Evolutionary conservation across 2,329 filamentous ascomycete genomes (phyloP).

Genomic region (Cladorrhinum sp.): DNA sequence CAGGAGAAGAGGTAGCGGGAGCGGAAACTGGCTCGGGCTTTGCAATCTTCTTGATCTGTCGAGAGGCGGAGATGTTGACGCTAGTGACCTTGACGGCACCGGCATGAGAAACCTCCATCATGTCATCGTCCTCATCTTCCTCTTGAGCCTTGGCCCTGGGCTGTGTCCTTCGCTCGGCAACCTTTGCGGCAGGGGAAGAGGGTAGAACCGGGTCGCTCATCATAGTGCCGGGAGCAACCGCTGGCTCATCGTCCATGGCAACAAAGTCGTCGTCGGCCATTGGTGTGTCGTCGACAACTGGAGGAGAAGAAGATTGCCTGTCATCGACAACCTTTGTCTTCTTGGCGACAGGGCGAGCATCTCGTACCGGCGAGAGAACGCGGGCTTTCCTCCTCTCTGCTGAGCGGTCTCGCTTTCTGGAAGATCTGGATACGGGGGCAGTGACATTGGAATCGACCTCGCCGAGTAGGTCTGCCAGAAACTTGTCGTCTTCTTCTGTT

Average conservation of each 20-base stretch:
- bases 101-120: conserved; percentile 83
- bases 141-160: conserved; percentile 50
- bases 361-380: conserved; percentile 70
- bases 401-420: conserved; percentile 65
- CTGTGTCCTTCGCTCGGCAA: conserved; percentile 66
- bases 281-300: conserved; percentile 44
- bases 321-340: conserved; percentile 54
- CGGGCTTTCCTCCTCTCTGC: conserved; percentile 75
- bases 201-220: conserved; percentile 77
- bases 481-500: conserved; percentile 84
- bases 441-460: conserved; percentile 79
- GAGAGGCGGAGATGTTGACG: conserved; percentile 80
- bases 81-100: conserved; percentile 65
- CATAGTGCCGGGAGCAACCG: conserved; percentile 48
- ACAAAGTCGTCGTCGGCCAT: conserved; percentile 52
- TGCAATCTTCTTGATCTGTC: conserved; percentile 71
- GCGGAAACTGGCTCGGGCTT: conserved; percentile 64
- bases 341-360: conserved; percentile 52
- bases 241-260: conserved; percentile 58
- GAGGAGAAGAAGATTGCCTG: conserved; percentile 46
- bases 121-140: conserved; percentile 71
- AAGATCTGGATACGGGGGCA: conserved; percentile 51
- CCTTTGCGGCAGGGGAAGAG: conserved; percentile 82
- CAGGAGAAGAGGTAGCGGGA: conserved; percentile 76
- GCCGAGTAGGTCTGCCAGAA: conserved; percentile 77